These are phyloP conservation scores for Heteromeles arbutifolia DNA, from an alignment of 306 rosid species.

Conservation along the genomic window DNA sequence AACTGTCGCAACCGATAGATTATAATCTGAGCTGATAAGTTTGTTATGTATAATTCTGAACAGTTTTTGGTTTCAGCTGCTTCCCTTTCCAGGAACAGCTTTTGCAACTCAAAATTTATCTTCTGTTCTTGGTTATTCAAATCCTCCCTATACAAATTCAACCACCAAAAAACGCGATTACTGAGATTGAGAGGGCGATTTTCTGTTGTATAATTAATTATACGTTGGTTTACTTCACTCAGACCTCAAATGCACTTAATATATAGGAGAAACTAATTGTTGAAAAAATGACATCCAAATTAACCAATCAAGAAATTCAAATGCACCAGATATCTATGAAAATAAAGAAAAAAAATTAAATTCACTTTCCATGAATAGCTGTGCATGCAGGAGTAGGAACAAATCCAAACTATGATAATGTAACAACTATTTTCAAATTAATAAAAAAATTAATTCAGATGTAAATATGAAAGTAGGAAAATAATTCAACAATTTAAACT, in stretches of 20 bases:
- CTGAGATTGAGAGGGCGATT: background rate
- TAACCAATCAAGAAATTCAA: background rate
- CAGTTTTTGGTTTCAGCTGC: background rate
- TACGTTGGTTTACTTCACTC: background rate
- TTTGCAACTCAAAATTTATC: too few species aligned
- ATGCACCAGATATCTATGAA: background rate
- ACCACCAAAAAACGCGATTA: background rate
- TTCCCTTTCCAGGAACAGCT: background rate
- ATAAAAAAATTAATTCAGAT: background rate
- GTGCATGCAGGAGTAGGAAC: conserved; percentile 5
- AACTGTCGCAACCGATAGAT: too few species aligned
- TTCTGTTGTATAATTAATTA: too few species aligned
- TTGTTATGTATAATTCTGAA: too few species aligned
- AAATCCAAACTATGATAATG: background rate
- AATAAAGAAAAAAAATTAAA: background rate
- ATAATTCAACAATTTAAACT: background rate
- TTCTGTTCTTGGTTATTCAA: too few species aligned
- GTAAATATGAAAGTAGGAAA: too few species aligned
- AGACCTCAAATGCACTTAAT: background rate
- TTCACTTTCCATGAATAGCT: conserved; percentile 3
- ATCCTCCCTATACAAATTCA: too few species aligned
- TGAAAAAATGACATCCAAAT: background rate
- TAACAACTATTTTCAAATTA: background rate
- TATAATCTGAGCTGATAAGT: too few species aligned
- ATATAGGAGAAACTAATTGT: background rate